Conservation (phyloP, 441 rosid genomes). For the Erodium texanum region DNA sequence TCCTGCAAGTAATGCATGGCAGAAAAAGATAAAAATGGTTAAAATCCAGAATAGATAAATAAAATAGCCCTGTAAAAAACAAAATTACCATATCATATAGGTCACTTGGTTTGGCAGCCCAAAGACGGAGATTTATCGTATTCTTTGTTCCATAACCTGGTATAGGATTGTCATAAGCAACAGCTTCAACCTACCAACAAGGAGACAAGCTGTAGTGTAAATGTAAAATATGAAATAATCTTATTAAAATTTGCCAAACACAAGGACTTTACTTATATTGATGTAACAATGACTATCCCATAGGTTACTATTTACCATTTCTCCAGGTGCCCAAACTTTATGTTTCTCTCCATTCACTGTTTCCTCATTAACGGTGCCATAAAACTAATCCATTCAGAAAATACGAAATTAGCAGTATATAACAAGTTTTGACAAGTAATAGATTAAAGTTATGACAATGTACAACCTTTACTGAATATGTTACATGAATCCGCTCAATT, state of each 20-base stretch:
- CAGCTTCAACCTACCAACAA: conserved; percentile 46
- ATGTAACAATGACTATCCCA: not conserved
- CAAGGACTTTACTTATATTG: not conserved
- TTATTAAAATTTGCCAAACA: not conserved
- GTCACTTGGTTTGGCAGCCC: conserved; percentile 58
- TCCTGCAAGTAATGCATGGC: conserved; percentile 22
- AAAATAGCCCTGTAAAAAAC: not conserved
- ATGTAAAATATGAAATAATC: not conserved
- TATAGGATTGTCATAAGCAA: conserved; percentile 51
- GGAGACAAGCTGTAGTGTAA: conserved; percentile 10
- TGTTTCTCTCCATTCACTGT: conserved; percentile 26
- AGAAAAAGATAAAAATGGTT: not conserved
- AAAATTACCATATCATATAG: conserved; percentile 38
- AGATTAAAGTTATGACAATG: not conserved
- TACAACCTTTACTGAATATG: conserved; percentile 46
- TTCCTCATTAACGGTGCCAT: conserved; percentile 40
- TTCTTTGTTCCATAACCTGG: conserved; percentile 53
- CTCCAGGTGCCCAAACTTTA: conserved; percentile 46
- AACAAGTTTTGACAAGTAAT: conserved; percentile 11
- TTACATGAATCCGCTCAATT: conserved; percentile 44
- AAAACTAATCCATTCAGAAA: conserved; percentile 32
- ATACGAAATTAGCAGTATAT: conserved; percentile 1
- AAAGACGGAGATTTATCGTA: conserved; percentile 47
- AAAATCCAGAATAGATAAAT: not conserved
- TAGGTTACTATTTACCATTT: conserved; percentile 24